Evolutionary conservation across 345 rosid species (phyloP).

Genomic region (Hypericum perforatum): DNA sequence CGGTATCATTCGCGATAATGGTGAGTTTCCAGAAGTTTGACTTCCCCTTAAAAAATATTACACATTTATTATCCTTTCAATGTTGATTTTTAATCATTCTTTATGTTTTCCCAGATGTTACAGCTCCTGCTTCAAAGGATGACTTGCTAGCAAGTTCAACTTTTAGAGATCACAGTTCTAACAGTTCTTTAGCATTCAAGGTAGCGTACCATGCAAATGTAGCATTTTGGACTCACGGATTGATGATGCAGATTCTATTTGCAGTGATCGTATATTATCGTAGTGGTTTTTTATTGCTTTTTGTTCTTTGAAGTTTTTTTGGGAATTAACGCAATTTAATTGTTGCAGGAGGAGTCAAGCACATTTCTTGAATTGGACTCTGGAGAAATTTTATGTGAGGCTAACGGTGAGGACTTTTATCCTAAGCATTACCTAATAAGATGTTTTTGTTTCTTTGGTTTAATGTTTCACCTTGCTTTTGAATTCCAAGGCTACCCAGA

Average conservation of each 20-base stretch:
- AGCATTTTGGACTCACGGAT: conserved; percentile 7
- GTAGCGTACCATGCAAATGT: conserved; percentile 4
- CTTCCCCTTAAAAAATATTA: too few species aligned
- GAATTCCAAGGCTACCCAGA: conserved; percentile 39
- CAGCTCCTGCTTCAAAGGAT: conserved; percentile 6
- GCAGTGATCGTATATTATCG: conserved; percentile 6
- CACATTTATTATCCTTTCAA: not conserved
- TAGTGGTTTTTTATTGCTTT: too few species aligned
- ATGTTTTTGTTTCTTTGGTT: not conserved
- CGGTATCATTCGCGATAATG: too few species aligned
- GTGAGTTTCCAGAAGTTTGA: too few species aligned
- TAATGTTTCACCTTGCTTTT: conserved; percentile 2
- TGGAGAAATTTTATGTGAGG: conserved; percentile 27
- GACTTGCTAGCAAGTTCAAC: not conserved
- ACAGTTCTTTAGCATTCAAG: conserved; percentile 4
- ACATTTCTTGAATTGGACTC: conserved; percentile 27
- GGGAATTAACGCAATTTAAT: not conserved
- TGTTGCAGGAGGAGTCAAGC: conserved; percentile 33
- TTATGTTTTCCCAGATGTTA: conserved; percentile 12
- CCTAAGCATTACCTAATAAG: not conserved
- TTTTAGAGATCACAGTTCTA: conserved; percentile 6
- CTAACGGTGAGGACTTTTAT: conserved; percentile 29
- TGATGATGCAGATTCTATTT: conserved; percentile 9
- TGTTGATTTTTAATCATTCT: not conserved
- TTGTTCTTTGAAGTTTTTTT: too few species aligned